These are phyloP conservation scores for Pseudogymnoascus sp. DNA, from an alignment of 2,329 filamentous ascomycete species.

Conservation along the genomic window DNA sequence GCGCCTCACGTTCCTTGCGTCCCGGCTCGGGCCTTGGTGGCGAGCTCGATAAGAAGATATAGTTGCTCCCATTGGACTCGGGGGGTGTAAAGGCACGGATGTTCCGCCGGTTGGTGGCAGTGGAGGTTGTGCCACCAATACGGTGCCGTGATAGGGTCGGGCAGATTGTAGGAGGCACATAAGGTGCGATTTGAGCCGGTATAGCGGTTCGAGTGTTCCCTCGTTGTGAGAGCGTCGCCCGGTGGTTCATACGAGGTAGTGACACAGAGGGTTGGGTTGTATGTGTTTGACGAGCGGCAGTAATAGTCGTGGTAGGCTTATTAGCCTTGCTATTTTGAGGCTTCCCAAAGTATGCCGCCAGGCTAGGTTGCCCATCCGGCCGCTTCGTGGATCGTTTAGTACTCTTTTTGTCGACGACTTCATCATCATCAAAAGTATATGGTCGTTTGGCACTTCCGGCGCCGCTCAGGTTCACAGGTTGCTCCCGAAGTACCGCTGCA, in stretches of 20 bases:
- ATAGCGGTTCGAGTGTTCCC: neutral
- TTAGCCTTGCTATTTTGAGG: neutral
- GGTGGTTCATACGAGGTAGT: neutral
- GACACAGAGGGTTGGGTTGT: neutral
- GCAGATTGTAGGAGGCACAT: slow-evolving; percentile 8
- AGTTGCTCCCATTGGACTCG: slow-evolving; percentile 18
- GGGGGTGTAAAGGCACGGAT: slow-evolving; percentile 14
- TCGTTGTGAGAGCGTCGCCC: neutral
- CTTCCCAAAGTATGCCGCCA: neutral
- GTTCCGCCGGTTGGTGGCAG: slow-evolving; percentile 19
- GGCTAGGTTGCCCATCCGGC: slow-evolving; percentile 6
- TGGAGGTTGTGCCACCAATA: slow-evolving; percentile 5
- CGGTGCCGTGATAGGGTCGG: slow-evolving; percentile 7
- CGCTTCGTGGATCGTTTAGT: slow-evolving; percentile 1
- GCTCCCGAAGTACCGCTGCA: neutral
- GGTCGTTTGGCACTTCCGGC: neutral
- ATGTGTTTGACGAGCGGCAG: neutral
- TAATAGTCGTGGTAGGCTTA: neutral
- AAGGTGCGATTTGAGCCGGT: neutral
- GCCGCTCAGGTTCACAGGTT: slow-evolving; percentile 2
- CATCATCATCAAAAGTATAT: neutral
- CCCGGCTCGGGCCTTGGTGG: slow-evolving; percentile 21
- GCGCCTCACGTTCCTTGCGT: slow-evolving; percentile 13
- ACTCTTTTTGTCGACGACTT: neutral
- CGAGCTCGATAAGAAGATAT: slow-evolving; percentile 30